phyloP scores from a whole-genome alignment of 805 yeast genomes.

The Candida schatavii region DNA sequence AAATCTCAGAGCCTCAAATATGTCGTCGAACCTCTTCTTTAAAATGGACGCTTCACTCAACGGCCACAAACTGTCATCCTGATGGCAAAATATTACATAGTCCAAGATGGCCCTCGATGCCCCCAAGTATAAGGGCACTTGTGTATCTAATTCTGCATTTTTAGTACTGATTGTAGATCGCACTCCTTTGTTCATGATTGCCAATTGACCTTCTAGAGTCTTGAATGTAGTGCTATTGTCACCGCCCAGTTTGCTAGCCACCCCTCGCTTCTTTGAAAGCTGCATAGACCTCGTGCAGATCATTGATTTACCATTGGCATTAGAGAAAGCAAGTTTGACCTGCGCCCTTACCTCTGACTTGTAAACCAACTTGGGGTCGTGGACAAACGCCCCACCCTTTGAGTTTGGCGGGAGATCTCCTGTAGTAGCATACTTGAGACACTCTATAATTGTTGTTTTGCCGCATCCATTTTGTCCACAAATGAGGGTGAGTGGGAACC shows the following conservation, averaged over 20 bases:
- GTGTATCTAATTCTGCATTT: constrained; percentile 77
- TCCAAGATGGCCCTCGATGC: constrained; percentile 85
- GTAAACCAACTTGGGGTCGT: constrained; percentile 82
- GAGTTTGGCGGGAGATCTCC: constrained; percentile 95
- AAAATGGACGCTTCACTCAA: constrained; percentile 83
- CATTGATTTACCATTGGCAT: constrained; percentile 72
- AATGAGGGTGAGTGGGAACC: constrained; percentile 84
- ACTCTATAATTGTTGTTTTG: constrained; percentile 93
- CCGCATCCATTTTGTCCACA: constrained; percentile 98
- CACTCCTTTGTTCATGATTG: constrained; percentile 62
- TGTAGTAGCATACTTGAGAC: constrained; percentile 89
- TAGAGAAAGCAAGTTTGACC: constrained; percentile 80
- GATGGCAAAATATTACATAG: constrained; percentile 94
- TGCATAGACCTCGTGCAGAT: constrained; percentile 85
- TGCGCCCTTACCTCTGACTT: constrained; percentile 83
- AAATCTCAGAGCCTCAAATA: constrained; percentile 90
- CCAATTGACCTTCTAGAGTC: constrained; percentile 85
- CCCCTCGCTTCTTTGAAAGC: constrained; percentile 53
- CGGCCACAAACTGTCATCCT: constrained; percentile 97
- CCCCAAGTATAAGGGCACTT: constrained; percentile 81
- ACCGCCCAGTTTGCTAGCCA: constrained; percentile 4
- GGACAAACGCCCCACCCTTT: constrained; percentile 93
- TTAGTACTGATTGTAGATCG: constrained; percentile 75
- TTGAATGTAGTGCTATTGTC: constrained; percentile 56
- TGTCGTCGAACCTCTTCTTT: constrained; percentile 93